A percentile compares a stretch with the other conserved stretches of the same genome.
Conservation (phyloP, 2,329 filamentous ascomycete species). For the Leptographium wingfieldii region DNA sequence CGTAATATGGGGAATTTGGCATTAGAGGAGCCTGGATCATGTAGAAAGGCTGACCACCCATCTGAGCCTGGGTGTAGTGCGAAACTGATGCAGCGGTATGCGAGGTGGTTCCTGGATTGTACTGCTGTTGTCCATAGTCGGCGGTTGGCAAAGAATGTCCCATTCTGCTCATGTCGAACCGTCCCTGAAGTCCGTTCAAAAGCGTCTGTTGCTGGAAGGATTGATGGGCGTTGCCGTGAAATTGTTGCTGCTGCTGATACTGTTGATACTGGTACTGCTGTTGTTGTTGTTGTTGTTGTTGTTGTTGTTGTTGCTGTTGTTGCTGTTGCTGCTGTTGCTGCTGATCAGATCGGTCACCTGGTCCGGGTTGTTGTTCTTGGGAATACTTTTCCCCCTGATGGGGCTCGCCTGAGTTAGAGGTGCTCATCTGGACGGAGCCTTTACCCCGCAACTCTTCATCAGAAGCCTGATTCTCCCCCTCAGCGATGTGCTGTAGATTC, state of each 20-base stretch:
- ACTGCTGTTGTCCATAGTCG: slow-evolving; percentile 3
- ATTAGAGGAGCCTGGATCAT: not conserved
- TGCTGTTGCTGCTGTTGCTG: not conserved
- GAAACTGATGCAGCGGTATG: not conserved
- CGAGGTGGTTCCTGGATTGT: not conserved
- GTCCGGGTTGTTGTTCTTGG: not conserved
- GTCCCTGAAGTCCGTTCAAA: not conserved
- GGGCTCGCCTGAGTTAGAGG: not conserved
- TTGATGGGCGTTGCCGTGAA: not conserved
- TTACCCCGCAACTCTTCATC: not conserved
- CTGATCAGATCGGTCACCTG: not conserved
- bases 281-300: not conserved
- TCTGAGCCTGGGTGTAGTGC: not conserved
- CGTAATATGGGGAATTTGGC: not conserved
- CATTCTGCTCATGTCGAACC: slow-evolving; percentile 5
- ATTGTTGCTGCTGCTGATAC: not conserved
- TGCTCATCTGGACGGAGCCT: not conserved
- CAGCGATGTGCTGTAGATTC: not conserved
- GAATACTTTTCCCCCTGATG: not conserved
- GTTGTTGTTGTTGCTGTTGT: too few relatives aligned
- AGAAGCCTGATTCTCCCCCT: not conserved
- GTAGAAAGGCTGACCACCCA: not conserved
- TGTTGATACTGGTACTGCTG: not conserved
- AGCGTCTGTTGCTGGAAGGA: not conserved
- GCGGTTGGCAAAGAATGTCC: not conserved